These are phyloP conservation scores for Plantago elongata DNA, from an alignment of 257 asterid species.

Conservation along the genomic window DNA sequence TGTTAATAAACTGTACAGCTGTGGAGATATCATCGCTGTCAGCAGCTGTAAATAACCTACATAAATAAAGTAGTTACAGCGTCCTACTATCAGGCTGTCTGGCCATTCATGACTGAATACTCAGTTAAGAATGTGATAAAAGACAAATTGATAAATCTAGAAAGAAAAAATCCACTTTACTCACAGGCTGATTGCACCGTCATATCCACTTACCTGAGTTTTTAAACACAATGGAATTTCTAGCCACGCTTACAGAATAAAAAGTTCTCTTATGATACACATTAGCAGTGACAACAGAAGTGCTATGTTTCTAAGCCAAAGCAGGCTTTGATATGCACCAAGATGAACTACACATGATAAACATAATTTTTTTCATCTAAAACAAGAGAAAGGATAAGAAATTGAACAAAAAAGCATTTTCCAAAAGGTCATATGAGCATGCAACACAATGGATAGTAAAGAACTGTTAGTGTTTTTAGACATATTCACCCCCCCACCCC, in stretches of 20 bases:
- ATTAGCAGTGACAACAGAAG: slow-evolving; percentile 3
- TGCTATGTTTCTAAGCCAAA: slow-evolving; percentile 9
- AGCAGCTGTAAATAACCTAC: slow-evolving; percentile 99
- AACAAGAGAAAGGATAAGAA: slow-evolving; percentile 4
- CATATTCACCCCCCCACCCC: no score
- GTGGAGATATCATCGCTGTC: slow-evolving; percentile 95
- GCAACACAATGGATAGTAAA: no score
- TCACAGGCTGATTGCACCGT: slow-evolving; percentile 12
- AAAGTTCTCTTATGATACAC: not conserved
- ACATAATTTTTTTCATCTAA: not conserved
- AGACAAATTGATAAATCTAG: not conserved
- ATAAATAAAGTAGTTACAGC: slow-evolving; percentile 50
- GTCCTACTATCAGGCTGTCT: slow-evolving; percentile 52
- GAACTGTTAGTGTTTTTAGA: no score
- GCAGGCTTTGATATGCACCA: slow-evolving; percentile 7
- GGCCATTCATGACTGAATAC: slow-evolving; percentile 32
- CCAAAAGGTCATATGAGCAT: not conserved
- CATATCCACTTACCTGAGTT: not conserved
- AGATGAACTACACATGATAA: slow-evolving; percentile 3
- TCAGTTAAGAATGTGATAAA: slow-evolving; percentile 24
- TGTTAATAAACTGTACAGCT: slow-evolving; percentile 60
- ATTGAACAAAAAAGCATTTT: not conserved
- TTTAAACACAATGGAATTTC: not conserved
- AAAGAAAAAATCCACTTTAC: not conserved
- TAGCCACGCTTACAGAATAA: not conserved